Evolutionary conservation across 2,329 filamentous ascomycete genomes (phyloP), one percentile per base, ranked within the genome.

Genomic region (Penicillium sp.): DNA sequence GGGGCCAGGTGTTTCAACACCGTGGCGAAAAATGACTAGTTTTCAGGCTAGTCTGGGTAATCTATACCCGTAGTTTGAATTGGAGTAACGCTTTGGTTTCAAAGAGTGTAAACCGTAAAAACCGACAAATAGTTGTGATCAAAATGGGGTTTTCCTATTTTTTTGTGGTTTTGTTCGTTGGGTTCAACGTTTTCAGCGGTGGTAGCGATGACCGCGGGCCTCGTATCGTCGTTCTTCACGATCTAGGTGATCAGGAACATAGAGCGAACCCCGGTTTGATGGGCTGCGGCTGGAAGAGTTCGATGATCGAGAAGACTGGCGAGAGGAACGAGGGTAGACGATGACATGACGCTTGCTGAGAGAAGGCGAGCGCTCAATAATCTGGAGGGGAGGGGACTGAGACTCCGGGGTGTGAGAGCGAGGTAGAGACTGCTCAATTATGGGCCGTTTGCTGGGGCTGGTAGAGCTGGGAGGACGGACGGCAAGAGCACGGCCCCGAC

Each of bases 191-290:
- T 6, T 47, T 53, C 50, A 53, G n/a, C 50, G 64, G 65, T 69
- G 71, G 58, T 72, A 65, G 3, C 71, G 68, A 42, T 68, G 67
- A 54, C 71, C 62, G 44, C 71, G 67, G 16, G 67, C 65, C 53
- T 70, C 65, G 42, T 70, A 69, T 26, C 62, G 64, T 16, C 72
- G 72, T 58, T 73, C 73, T 19, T 69, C 62, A 10, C 72, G 71
- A 54, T 72, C 71, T 23, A 66, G 65, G n/a, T 60, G 64, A 54
- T 76, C 74, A 6, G 65, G 58, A 35, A 71, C 65, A 50, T 75
- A 76, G 31, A 76, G 60, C 3, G 74, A 76, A 14, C 74, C 73
- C 23, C 73, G 68, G 66, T 65, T 73, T 25, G 69, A 66, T 11
- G 72, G 72, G 37, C 72, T 72, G 13, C 73, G 69, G 60, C 63